These are phyloP conservation scores for Neurospora cerealis DNA, from an alignment of 495 filamentous ascomycete genomes.

Conservation along the genomic window DNA sequence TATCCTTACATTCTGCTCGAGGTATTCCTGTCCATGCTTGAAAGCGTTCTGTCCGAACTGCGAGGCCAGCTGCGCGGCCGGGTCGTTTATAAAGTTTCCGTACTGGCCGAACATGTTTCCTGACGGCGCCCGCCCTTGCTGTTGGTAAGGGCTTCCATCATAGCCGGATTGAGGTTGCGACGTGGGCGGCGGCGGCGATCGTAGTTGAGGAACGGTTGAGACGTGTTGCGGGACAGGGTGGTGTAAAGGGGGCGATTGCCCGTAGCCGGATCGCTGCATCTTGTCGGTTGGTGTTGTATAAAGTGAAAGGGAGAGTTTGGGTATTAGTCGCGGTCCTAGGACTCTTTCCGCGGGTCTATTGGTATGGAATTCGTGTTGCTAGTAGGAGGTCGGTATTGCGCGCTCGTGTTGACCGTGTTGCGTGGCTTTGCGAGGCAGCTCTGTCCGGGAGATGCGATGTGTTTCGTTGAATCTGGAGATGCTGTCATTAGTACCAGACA, in stretches of 20 bases:
- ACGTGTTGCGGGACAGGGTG: constrained; percentile 98
- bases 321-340: not conserved
- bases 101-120: constrained; percentile 58
- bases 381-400: constrained; percentile 1
- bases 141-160: constrained; percentile 72
- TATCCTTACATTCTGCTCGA: constrained; percentile 75
- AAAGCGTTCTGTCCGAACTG: constrained; percentile 90
- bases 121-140: constrained; percentile 39
- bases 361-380: not conserved
- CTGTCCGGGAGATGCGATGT: constrained; percentile 21
- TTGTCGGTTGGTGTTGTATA: constrained; percentile 7
- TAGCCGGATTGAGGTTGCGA: constrained; percentile 58
- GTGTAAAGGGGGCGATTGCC: constrained; percentile 90
- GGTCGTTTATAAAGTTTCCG: constrained; percentile 87
- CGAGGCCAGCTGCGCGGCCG: constrained; percentile 91
- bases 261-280: constrained; percentile 81
- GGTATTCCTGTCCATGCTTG: constrained; percentile 77
- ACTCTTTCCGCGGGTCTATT: not conserved
- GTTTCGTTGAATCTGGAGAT: constrained; percentile 23
- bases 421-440: not conserved
- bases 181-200: constrained; percentile 81
- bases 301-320: not conserved
- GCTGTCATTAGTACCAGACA: constrained; percentile 15
- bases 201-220: constrained; percentile 95
- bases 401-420: not conserved